phyloP scores from a whole-genome alignment of 2,329 filamentous ascomycete species.

The Claviceps digitariae region DNA sequence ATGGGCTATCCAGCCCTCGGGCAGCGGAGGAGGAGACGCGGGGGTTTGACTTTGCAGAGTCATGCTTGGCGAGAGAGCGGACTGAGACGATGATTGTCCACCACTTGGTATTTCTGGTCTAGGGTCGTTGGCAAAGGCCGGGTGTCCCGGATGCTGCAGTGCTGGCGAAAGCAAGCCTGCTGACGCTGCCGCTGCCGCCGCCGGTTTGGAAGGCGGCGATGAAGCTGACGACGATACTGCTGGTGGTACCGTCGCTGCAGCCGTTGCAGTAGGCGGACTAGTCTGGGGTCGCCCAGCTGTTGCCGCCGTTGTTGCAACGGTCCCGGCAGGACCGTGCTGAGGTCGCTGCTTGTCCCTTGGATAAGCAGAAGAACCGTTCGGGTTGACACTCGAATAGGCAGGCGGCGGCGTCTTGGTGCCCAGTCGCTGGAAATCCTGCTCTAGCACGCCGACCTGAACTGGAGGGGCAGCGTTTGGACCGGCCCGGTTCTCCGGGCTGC shows the following conservation, averaged over 20 bases:
- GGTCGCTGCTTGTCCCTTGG: conserved; percentile 65
- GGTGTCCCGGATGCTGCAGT: conserved; percentile 54
- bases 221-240: background rate
- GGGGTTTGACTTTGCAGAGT: conserved; percentile 38
- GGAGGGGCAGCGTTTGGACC: conserved; percentile 18
- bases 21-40: conserved; percentile 78
- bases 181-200: conserved; percentile 5
- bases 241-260: conserved; percentile 2
- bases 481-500: conserved; percentile 4
- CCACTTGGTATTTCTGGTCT: conserved; percentile 36
- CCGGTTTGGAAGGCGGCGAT: conserved; percentile 1
- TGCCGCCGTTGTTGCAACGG: conserved; percentile 11
- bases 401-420: conserved; percentile 76
- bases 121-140: conserved; percentile 80
- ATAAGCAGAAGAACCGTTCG: conserved; percentile 43
- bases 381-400: conserved; percentile 75
- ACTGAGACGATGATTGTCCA: conserved; percentile 31
- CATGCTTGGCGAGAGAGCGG: conserved; percentile 27
- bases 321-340: conserved; percentile 13
- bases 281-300: conserved; percentile 7
- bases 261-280: conserved; percentile 6
- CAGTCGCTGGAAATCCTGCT: conserved; percentile 76
- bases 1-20: conserved; percentile 97
- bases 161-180: conserved; percentile 30
- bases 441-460: conserved; percentile 56